Percentiles rank a stretch among this genome's conserved stretches.
phyloP scores from a whole-genome alignment of 257 asterid species.

The Avicennia marina region DNA sequence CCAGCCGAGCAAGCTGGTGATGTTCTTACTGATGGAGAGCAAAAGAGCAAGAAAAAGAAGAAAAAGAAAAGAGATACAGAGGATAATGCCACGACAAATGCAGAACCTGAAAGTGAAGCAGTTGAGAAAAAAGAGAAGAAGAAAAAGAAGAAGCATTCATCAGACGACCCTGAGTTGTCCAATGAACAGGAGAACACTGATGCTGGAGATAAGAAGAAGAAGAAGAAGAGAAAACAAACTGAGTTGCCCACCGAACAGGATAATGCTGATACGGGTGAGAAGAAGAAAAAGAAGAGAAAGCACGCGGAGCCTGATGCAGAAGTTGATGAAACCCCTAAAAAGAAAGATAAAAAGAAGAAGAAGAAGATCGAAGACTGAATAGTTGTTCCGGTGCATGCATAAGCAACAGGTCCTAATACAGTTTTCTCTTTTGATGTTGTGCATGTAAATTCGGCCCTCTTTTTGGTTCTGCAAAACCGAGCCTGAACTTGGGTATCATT shows the following conservation, averaged over 20 bases:
- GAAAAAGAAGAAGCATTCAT: conserved; percentile 38
- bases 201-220: conserved; percentile 33
- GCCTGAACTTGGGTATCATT: too few species aligned
- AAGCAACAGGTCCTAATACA: too few species aligned
- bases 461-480: too few species aligned
- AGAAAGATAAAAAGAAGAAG: too few species aligned
- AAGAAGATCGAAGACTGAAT: too few species aligned
- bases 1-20: conserved; percentile 23
- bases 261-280: conserved; percentile 28
- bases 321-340: too few species aligned
- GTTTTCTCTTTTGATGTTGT: too few species aligned
- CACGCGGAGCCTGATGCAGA: not conserved
- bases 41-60: conserved; percentile 39
- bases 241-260: conserved; percentile 14
- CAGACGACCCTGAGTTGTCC: conserved; percentile 19
- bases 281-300: conserved; percentile 62
- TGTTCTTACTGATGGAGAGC: conserved; percentile 28
- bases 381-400: too few species aligned
- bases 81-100: not conserved
- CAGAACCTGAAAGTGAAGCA: conserved; percentile 33
- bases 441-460: too few species aligned
- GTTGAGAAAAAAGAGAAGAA: conserved; percentile 46
- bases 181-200: conserved; percentile 22
- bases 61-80: conserved; percentile 20
- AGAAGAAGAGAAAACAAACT: conserved; percentile 31